Conservation (phyloP, 371 early-diverging fungal genomes). For the Encephalitozoon cuniculi region DNA sequence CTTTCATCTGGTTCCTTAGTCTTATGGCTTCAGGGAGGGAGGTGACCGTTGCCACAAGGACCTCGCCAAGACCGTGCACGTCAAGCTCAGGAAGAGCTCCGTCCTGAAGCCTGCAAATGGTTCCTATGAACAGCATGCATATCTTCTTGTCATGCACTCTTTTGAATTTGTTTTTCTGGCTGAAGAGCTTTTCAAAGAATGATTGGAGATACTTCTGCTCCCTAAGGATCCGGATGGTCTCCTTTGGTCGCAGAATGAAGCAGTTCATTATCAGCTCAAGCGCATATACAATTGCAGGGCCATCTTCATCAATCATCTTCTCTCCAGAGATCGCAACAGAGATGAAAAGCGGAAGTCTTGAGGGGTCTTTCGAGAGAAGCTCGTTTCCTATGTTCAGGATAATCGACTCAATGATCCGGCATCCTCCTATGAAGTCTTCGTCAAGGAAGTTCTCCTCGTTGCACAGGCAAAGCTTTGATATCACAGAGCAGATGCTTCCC, state of each 20-base stretch:
- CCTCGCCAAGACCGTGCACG: constrained; percentile 9
- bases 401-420: constrained; percentile 58
- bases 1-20: constrained; percentile 51
- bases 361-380: neutral
- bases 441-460: constrained; percentile 53
- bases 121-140: constrained; percentile 56
- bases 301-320: constrained; percentile 20
- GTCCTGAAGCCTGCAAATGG: constrained; percentile 20
- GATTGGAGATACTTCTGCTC: constrained; percentile 13
- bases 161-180: constrained; percentile 44
- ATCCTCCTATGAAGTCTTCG: constrained; percentile 57
- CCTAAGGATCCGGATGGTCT: constrained; percentile 15
- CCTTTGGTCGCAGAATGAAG: constrained; percentile 47
- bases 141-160: constrained; percentile 62
- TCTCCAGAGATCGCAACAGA: constrained; percentile 28
- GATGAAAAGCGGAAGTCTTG: constrained; percentile 42
- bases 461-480: constrained; percentile 1
- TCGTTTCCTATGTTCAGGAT: constrained; percentile 56
- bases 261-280: constrained; percentile 55
- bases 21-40: constrained; percentile 56
- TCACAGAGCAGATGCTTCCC: constrained; percentile 10
- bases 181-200: constrained; percentile 29
- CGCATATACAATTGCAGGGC: constrained; percentile 35
- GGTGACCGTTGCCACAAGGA: constrained; percentile 41
- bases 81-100: constrained; percentile 12